These are phyloP conservation scores for Rhodotorula graminis DNA, from an alignment of 768 basidiomycete species.

Conservation along the genomic window DNA sequence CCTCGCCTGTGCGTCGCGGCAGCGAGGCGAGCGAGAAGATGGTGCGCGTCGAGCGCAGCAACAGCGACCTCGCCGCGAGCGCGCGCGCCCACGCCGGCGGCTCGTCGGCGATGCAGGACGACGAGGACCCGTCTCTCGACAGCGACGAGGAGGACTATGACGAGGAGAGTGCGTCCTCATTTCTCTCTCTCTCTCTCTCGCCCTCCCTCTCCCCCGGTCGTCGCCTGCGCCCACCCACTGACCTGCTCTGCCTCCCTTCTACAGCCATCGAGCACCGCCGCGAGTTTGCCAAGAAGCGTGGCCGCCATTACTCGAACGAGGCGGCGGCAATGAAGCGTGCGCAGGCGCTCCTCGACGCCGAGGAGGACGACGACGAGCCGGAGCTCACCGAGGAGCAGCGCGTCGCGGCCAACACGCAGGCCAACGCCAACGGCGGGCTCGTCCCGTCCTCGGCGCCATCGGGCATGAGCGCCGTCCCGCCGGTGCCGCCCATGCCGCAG, in stretches of 20 bases:
- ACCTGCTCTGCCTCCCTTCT: no score
- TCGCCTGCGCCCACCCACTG: no score
- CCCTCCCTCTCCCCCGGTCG: no score
- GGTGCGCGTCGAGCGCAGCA: constrained; percentile 33
- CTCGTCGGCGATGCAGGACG: background rate
- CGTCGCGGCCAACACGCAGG: constrained; percentile 14
- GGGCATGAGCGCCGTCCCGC: constrained; percentile 5
- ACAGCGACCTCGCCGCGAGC: background rate
- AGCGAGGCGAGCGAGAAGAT: constrained; percentile 38
- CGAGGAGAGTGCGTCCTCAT: constrained; percentile 31
- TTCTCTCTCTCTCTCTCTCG: background rate
- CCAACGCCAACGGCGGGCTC: background rate
- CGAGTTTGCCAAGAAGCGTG: constrained; percentile 26
- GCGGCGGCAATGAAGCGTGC: constrained; percentile 34
- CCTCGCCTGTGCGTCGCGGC: constrained; percentile 9
- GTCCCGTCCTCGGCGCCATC: background rate
- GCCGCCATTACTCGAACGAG: constrained; percentile 30
- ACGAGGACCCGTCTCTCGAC: background rate
- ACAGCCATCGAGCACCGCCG: constrained; percentile 35
- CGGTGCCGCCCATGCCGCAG: constrained; percentile 19
- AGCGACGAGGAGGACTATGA: constrained; percentile 30
- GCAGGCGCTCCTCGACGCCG: constrained; percentile 13
- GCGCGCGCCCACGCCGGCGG: background rate
- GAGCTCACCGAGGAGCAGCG: background rate
- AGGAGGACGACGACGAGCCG: constrained; percentile 32